Base-by-base conservation (phyloP, 768 basidiomycete species). In the Cystofilobasidium capitatum region DNA sequence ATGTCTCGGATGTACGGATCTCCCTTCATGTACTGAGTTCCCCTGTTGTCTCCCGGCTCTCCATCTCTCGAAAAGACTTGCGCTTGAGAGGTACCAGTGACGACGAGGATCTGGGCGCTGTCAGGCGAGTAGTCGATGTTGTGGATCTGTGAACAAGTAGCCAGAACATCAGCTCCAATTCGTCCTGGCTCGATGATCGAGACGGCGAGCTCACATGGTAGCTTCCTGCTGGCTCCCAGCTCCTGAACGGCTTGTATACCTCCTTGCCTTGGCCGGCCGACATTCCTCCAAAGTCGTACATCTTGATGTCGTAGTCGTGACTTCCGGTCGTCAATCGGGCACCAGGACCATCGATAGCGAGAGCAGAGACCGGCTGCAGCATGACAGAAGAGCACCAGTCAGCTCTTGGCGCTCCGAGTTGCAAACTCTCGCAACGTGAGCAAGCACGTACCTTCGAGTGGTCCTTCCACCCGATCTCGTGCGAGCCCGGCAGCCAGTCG, bases 221-320 rank as follows among this genome's bases (percentile, higher is more conserved):
- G 73, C 86, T 89, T 70, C 89, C 91, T 68, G 88, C 86, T 70
- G 92, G 89, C 76, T 99, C 96, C 85, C 89, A 98, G 71, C 84
- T 89, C 79, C 93, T 89, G 83, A 99, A 98, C 20, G 96, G 93
- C 77, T 90, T 90, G 77, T 80, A 86, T 9, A 60, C 66, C 59
- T 45, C 59, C 39, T 61, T 61, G n/a, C 62, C 66, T 33, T 62
- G 59, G 71, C 85, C 80, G 70, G 82, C 80, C 74, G 89, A 88
- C 96, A 99, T 99, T 20, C 96, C 96, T 72, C 94, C 94, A 78
- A 98, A 98, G 78, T 99, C 96, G 93, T 94, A 99, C 63, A 99
- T 78, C 79, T 98, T 98, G 78, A 88, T 86, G 77, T 99, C 96
- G 75, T 98, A 98, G 76, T 99, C 96, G 79, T 98, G 88, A 24